Conservation (phyloP, 106 monocot genomes). For the Ottelia alismoides region DNA sequence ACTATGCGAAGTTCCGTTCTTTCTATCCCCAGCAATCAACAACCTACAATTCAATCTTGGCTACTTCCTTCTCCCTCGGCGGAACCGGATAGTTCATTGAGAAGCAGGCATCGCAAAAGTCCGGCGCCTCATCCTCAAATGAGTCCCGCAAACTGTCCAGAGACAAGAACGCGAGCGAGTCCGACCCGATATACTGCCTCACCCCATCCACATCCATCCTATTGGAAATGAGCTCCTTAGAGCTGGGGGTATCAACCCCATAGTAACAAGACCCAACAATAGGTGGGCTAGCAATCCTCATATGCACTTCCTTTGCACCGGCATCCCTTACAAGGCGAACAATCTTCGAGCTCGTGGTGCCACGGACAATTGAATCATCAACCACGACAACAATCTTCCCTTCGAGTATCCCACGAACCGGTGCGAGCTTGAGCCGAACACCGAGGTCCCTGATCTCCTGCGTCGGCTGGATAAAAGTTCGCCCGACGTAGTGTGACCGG, state of each 20-base stretch:
- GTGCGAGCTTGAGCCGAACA: constrained; percentile 79
- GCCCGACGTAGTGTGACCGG: constrained; percentile 77
- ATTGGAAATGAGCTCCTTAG: constrained; percentile 19
- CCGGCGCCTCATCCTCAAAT: constrained; percentile 14
- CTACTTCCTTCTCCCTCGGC: constrained; percentile 6
- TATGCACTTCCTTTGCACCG: constrained; percentile 87
- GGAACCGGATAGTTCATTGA: constrained; percentile 14
- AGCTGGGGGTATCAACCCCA: constrained; percentile 69
- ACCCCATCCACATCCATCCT: constrained; percentile 19
- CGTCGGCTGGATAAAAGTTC: constrained; percentile 80
- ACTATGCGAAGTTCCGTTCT: too few species aligned
- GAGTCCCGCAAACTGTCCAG: constrained; percentile 9
- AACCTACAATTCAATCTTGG: neutral
- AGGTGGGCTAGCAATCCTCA: constrained; percentile 85
- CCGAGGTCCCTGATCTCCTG: constrained; percentile 73
- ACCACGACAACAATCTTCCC: constrained; percentile 76
- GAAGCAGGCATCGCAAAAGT: constrained; percentile 22
- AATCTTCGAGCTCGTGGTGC: constrained; percentile 87
- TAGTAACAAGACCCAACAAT: constrained; percentile 86
- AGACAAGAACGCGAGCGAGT: constrained; percentile 19
- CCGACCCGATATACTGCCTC: constrained; percentile 18
- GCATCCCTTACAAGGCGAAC: constrained; percentile 56
- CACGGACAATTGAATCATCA: constrained; percentile 87
- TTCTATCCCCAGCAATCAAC: neutral
- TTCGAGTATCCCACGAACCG: constrained; percentile 47